Evolutionary conservation across 2,329 filamentous ascomycete genomes (phyloP).

Genomic region (Neoascochyta sp.): DNA sequence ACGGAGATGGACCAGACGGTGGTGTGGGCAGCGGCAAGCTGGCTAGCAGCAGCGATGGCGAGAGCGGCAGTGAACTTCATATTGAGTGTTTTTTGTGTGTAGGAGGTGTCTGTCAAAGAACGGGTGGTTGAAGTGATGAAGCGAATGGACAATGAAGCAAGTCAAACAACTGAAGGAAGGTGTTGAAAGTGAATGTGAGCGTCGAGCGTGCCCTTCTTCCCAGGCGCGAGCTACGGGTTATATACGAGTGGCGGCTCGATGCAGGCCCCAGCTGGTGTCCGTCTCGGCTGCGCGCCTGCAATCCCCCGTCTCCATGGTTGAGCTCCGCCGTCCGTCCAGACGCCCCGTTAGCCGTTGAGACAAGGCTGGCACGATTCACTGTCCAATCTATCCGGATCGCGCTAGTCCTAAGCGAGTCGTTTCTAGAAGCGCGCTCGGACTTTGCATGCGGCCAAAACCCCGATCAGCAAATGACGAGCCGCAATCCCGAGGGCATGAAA

Average conservation of each 20-base stretch:
- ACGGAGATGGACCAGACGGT: constrained; percentile 39
- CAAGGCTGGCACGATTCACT: no score
- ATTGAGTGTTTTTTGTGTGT: constrained; percentile 9
- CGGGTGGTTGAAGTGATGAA: constrained; percentile 8
- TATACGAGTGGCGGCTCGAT: constrained; percentile 20
- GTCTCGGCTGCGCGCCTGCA: no score
- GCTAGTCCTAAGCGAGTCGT: no score
- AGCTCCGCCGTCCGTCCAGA: not conserved
- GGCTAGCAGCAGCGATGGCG: constrained; percentile 26
- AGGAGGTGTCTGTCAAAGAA: constrained; percentile 9
- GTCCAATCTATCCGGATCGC: no score
- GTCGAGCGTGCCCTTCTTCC: constrained; percentile 27
- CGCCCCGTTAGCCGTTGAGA: not conserved
- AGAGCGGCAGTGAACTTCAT: constrained; percentile 34
- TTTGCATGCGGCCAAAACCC: no score
- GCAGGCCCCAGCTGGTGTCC: constrained; percentile 3
- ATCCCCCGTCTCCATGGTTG: no score
- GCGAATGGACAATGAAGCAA: constrained; percentile 11
- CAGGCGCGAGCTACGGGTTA: constrained; percentile 9
- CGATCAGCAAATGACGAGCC: no score
- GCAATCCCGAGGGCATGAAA: no score
- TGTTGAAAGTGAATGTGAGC: constrained; percentile 22
- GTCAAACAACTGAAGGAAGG: constrained; percentile 18
- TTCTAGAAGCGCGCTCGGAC: no score
- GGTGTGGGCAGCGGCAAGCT: constrained; percentile 31